phyloP scores from a whole-genome alignment of 2,329 filamentous ascomycete species.

The Ilyonectria mors-panacis region DNA sequence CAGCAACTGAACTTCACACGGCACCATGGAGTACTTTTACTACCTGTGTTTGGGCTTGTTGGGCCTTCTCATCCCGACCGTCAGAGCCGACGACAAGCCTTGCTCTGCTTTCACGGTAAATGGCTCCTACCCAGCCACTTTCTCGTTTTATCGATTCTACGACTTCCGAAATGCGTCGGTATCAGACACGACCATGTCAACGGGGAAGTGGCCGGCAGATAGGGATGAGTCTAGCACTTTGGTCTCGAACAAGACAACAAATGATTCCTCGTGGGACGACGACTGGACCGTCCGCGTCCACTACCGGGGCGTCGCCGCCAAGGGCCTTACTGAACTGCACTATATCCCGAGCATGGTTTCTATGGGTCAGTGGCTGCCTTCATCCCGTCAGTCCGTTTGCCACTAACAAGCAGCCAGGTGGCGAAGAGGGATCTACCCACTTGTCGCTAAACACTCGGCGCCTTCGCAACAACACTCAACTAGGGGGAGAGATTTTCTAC shows the following conservation, averaged over 20 bases:
- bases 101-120: constrained; percentile 24
- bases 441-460: constrained; percentile 29
- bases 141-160: constrained; percentile 29
- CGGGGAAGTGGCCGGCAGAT: constrained; percentile 14
- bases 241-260: constrained; percentile 18
- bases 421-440: constrained; percentile 12
- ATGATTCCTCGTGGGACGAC: constrained; percentile 26
- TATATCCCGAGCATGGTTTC: constrained; percentile 26
- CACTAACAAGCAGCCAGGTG: constrained; percentile 7
- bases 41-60: not conserved
- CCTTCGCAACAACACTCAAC: constrained; percentile 27
- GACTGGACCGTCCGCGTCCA: constrained; percentile 21
- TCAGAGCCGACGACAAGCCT: not conserved
- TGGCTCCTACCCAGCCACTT: constrained; percentile 14
- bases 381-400: not conserved
- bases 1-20: no score
- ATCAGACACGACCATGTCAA: constrained; percentile 2
- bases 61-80: not conserved
- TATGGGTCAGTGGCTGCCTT: constrained; percentile 18
- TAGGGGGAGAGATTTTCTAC: constrained; percentile 29
- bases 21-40: no score
- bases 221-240: constrained; percentile 9
- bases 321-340: constrained; percentile 24
- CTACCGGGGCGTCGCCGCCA: constrained; percentile 16
- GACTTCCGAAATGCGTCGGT: constrained; percentile 22